phyloP scores from a whole-genome alignment of 2,329 filamentous ascomycete genomes.

The Ciborinia camelliae region DNA sequence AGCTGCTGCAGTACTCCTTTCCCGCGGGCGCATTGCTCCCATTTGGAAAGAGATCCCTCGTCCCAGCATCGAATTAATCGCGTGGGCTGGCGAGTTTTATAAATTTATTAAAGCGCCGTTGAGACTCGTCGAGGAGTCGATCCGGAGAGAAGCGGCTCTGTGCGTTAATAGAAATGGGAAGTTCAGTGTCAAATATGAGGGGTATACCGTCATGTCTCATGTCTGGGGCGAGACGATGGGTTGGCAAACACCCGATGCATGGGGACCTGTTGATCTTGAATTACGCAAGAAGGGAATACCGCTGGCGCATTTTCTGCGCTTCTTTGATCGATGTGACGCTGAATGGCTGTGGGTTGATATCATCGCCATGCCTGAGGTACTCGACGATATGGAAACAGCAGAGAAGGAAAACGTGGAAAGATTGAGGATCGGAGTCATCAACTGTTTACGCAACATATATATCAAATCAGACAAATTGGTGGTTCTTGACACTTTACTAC shows the following conservation, averaged over 20 bases:
- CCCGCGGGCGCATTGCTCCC: not conserved
- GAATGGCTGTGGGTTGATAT: conserved; percentile 20
- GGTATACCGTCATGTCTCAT: conserved; percentile 19
- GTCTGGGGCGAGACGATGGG: conserved; percentile 21
- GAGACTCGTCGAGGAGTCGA: conserved; percentile 6
- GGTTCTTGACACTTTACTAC: not conserved
- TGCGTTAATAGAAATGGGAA: conserved; percentile 15
- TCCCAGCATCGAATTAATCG: not conserved
- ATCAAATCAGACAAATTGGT: not conserved
- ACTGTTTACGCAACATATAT: conserved; percentile 1
- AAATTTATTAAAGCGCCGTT: not conserved
- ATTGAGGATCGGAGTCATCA: conserved; percentile 7
- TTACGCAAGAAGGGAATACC: conserved; percentile 16
- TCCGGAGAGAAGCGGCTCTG: conserved; percentile 6
- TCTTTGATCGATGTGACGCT: conserved; percentile 14
- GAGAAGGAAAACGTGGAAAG: not conserved
- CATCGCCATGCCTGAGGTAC: conserved; percentile 16
- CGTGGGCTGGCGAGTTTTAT: not conserved
- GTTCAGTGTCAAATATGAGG: conserved; percentile 9
- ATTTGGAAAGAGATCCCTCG: not conserved
- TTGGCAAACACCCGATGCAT: conserved; percentile 11
- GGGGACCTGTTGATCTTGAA: conserved; percentile 6
- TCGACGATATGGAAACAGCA: conserved; percentile 13
- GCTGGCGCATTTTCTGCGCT: conserved; percentile 3
- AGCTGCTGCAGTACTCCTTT: not conserved